Evolutionary conservation across 2,329 filamentous ascomycete genomes (phyloP), one percentile per base, ranked within the genome.

Genomic region (Fusarium verrucosum): DNA sequence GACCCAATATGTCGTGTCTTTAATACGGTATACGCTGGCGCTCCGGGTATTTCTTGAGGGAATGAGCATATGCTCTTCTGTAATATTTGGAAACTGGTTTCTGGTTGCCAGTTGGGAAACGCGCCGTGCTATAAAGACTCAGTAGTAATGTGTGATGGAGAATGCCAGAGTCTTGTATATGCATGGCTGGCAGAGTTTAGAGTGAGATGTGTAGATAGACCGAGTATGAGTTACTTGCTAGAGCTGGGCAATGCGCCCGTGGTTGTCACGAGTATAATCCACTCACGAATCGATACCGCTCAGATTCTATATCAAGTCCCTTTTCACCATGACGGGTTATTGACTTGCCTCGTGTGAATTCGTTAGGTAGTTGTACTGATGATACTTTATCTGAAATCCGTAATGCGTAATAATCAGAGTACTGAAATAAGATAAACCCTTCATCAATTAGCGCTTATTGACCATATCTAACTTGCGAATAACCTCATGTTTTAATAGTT

Each of bases 61-160:
- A 59, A 38, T 54, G 50, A 55, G 46, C 62, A 62, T 50, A 59
- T 64, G 66, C 57, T 69, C 72, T 68, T 60, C 58, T 72, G 68
- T 72, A 70, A 73, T 70, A 67, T 62, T 70, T 72, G 35, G 59
- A 70, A 65, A 73, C 55, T 74, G 73, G 69, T 58, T 73, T 69
- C 62, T 68, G 68, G 62, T 55, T 59, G 62, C 62, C 49, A 63
- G 49, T 51, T 50, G 50, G 49, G 50, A 56, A 17, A 49, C 35
- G 38, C 17, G 22, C 30, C 22, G 28, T 49, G 36, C n/a, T 19
- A 35, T 47, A 17, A 28, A 30, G 25, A 42, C 17, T 54, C 19
- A 26, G 23, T n/a, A 47, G 50, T 40, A 42, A 42, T 40, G 17
- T 50, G 52, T 33, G 43, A 47, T 65, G 66, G 54, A 67, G 45